Conservation (phyloP, 176 grass and related monocot species). For the Panicum miliaceum region DNA sequence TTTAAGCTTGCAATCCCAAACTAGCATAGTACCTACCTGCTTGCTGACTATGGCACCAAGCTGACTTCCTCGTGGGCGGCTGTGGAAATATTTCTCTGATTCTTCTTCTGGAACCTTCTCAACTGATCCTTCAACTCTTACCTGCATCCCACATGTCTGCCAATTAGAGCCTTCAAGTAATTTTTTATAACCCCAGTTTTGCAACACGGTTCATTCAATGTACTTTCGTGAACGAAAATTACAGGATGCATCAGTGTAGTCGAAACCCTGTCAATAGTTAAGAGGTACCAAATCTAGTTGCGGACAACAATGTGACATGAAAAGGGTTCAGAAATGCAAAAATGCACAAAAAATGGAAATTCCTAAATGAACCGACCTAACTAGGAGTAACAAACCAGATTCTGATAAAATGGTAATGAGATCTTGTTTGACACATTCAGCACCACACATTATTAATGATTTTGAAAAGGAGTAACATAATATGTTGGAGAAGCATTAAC, state of each 20-base stretch:
- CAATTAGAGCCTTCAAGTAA: constrained; percentile 17
- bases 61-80: constrained; percentile 92
- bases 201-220: not conserved
- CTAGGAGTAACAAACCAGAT: not conserved
- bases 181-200: not conserved
- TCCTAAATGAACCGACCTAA: not conserved
- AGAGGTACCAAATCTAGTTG: constrained; percentile 3
- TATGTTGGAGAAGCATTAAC: not conserved
- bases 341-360: not conserved
- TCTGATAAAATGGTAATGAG: not conserved
- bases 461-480: constrained; percentile 3
- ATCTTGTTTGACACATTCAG: constrained; percentile 19
- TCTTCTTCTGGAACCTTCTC: constrained; percentile 87
- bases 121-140: constrained; percentile 92
- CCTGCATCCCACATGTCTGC: constrained; percentile 49
- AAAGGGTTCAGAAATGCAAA: not conserved
- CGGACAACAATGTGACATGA: not conserved
- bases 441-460: not conserved
- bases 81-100: constrained; percentile 96
- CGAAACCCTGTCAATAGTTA: constrained; percentile 36
- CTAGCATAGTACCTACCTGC: constrained; percentile 74
- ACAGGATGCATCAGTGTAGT: constrained; percentile 17
- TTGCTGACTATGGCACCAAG: constrained; percentile 95
- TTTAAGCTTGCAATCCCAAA: not conserved
- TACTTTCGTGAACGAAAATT: constrained; percentile 15